Base-by-base conservation (phyloP, 2,329 filamentous ascomycete species). In the Colletotrichum sp. region DNA sequence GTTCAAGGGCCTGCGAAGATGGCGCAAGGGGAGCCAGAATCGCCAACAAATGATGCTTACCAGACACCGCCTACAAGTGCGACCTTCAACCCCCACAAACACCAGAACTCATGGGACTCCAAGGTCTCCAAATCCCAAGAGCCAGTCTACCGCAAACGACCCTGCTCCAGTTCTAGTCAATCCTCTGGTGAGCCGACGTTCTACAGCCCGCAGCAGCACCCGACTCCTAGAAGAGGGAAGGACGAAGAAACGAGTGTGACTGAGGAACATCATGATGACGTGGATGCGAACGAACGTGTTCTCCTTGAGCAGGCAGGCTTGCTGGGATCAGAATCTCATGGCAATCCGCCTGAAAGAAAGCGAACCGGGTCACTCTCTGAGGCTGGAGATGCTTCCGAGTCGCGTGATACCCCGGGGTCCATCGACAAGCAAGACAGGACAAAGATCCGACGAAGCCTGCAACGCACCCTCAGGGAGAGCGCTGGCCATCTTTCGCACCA, bases 391-490 rank as follows among this genome's bases (percentile, higher is more conserved):
- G 85, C 85, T 13, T 81, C 82, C 4, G 85, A 87, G 28, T 82
- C 80, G n/a, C 80, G 80, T 7, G 81, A 81, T 80, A 77, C 68
- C 67, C 75, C 69, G 71, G 68, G 55, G 76, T 68, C 73, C n/a
- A 83, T 82, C 52, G 88, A 90, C 36, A 90, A 88, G 68, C 84
- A 87, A 60, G 92, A 94, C 59, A 89, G 88, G 78, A 93, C 89
- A 73, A 95, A 93, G 82, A 93, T 96, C 67, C 93, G 96, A 28
- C 93, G 96, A 77, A 98, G 96, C 83, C 87, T 99, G 16, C 96
- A 98, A 80, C 94, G 96, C 73, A 98, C 96, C 14, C 90, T 99
- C 74, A 92, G 97, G 78, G 96, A 99, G 80, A 91, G 94, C 86
- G 94, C 88, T 80, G 93, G 88, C 75, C 93, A 89, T 85, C 90